Conservation (phyloP, 2,329 filamentous ascomycete genomes). For the Thermothelomyces thermophilus region DNA sequence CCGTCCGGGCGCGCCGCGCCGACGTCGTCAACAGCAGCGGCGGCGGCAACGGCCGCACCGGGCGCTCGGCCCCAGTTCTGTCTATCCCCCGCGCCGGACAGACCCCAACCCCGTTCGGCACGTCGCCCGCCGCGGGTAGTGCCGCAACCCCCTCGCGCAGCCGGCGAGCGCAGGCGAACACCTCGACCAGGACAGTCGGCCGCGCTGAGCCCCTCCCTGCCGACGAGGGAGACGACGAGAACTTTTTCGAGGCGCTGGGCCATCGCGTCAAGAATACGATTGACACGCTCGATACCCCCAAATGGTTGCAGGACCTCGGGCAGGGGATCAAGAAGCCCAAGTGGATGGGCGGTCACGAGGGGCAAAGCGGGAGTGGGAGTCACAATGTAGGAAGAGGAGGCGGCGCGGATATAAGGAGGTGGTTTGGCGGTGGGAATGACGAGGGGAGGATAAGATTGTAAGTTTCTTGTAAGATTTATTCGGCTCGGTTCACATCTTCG, state of each 20-base stretch:
- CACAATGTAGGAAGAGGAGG: conserved; percentile 25
- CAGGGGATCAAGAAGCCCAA: conserved; percentile 67
- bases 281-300: conserved; percentile 72
- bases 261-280: conserved; percentile 89
- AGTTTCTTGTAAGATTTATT: not conserved
- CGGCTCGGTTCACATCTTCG: not conserved
- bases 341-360: conserved; percentile 61
- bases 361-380: conserved; percentile 28
- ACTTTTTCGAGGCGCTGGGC: conserved; percentile 75
- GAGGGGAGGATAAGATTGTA: conserved; percentile 32
- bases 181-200: conserved; percentile 27
- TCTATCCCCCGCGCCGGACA: conserved; percentile 39
- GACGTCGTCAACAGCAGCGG: conserved; percentile 30
- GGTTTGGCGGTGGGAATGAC: conserved; percentile 44
- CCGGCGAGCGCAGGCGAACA: conserved; percentile 21
- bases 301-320: conserved; percentile 70
- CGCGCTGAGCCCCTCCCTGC: not conserved
- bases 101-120: conserved; percentile 39
- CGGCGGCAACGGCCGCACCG: conserved; percentile 25
- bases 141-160: not conserved
- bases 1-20: conserved; percentile 41
- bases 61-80: conserved; percentile 37
- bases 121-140: conserved; percentile 30
- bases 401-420: conserved; percentile 44
- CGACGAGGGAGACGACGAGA: conserved; percentile 41